Conservation (phyloP, 2,329 filamentous ascomycete species). For the Lachnellula suecica region DNA sequence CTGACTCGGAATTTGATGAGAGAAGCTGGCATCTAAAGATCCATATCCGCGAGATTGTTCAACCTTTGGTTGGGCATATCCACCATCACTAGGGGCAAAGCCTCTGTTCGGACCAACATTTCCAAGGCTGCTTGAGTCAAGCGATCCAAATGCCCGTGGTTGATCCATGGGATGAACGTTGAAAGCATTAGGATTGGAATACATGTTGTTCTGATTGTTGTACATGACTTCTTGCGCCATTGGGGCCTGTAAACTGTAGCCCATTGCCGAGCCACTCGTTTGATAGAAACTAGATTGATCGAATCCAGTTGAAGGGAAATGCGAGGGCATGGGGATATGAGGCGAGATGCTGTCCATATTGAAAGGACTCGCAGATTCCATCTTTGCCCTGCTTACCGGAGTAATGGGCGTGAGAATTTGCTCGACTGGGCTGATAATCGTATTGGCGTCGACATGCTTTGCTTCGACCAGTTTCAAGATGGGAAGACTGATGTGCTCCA, state of each 20-base stretch:
- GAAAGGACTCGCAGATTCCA: slow-evolving; percentile 28
- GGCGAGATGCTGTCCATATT: slow-evolving; percentile 26
- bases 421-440: slow-evolving; percentile 67
- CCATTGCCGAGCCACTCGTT: slow-evolving; percentile 11
- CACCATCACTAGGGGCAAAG: slow-evolving; percentile 19
- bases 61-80: slow-evolving; percentile 20
- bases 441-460: slow-evolving; percentile 56
- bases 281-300: slow-evolving; percentile 21
- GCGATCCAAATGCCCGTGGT: slow-evolving; percentile 18
- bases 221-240: slow-evolving; percentile 18
- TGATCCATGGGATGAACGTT: slow-evolving; percentile 20
- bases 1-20: slow-evolving; percentile 18
- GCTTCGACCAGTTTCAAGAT: slow-evolving; percentile 62
- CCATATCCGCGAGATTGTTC: slow-evolving; percentile 18
- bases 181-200: slow-evolving; percentile 15
- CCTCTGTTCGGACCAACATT: slow-evolving; percentile 16
- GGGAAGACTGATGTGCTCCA: slow-evolving; percentile 88
- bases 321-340: slow-evolving; percentile 17
- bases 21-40: slow-evolving; percentile 18
- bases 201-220: slow-evolving; percentile 20
- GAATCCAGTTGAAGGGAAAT: slow-evolving; percentile 21
- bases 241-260: slow-evolving; percentile 19
- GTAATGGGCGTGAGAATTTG: slow-evolving; percentile 30
- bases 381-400: slow-evolving; percentile 23
- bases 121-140: slow-evolving; percentile 13